Evolutionary conservation across 2,329 filamentous ascomycete species (phyloP).

Genomic region (Cephalotrichum gorgonifer): DNA sequence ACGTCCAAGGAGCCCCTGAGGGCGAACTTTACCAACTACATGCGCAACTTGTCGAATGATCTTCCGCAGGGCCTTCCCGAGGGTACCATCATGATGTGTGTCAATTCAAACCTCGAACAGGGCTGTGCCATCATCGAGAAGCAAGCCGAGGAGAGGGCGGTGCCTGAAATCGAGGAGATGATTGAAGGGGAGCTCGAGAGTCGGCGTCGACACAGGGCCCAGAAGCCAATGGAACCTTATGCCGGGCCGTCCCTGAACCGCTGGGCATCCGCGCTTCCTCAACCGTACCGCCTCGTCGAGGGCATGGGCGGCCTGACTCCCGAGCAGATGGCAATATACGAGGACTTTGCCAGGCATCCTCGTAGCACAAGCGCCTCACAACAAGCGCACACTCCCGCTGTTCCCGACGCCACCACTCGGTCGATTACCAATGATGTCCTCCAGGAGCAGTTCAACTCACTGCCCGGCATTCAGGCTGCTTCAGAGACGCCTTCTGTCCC

Average conservation of each 20-base stretch:
- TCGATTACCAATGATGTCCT: constrained; percentile 54
- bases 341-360: constrained; percentile 85
- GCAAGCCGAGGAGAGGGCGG: constrained; percentile 84
- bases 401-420: constrained; percentile 46
- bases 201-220: constrained; percentile 63
- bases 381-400: constrained; percentile 43
- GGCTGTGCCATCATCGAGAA: constrained; percentile 93
- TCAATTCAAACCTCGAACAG: constrained; percentile 92
- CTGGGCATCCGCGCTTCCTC: constrained; percentile 89
- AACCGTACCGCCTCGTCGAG: constrained; percentile 80
- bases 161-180: constrained; percentile 91
- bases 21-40: constrained; percentile 95
- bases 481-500: constrained; percentile 48
- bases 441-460: constrained; percentile 47
- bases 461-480: constrained; percentile 48
- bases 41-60: constrained; percentile 58
- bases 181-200: constrained; percentile 72
- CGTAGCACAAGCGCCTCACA: constrained; percentile 49
- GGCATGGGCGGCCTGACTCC: constrained; percentile 63
- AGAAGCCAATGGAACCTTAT: constrained; percentile 74
- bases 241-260: constrained; percentile 72
- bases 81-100: constrained; percentile 94
- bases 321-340: constrained; percentile 91
- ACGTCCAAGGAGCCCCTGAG: constrained; percentile 95
- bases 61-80: constrained; percentile 80